Base-by-base conservation (phyloP, 2,329 filamentous ascomycete genomes). In the Plenodomus tracheiphilus region DNA sequence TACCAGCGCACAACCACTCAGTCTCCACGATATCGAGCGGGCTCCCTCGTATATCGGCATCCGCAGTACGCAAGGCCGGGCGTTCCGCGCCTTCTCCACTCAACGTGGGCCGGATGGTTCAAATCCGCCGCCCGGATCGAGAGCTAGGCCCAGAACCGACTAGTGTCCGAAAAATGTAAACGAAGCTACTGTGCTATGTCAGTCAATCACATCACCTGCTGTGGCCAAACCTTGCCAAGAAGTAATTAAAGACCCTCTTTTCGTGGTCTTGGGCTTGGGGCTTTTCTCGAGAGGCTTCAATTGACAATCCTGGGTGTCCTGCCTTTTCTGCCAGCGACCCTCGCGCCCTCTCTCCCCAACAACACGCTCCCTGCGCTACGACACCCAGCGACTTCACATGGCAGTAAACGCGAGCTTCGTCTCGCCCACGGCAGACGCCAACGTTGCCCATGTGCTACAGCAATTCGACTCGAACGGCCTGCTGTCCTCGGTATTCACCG, bases 371-470 rank as follows among this genome's bases (percentile, higher is more conserved):
- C 41, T 34, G 43, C 46, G 51, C 51, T 20, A 42, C 51, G 50
- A 46, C 19, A 45, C 25, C 21, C 34, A 16, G 20, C 20, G 18
- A 25, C n/a, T 35, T 43, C 59, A 38, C 22, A 72, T 72, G 69
- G 64, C 63, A 35, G 64, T 65, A 59, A 73, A 74, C 54, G 64
- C 60, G 59, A 73, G 65, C 56, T 72, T 72, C 49, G 68, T 69
- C 36, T 73, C 70, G 66, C 71, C 71, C 38, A 68, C 69, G 47
- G 70, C 71, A 16, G 71, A 74, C 45, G 71, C 71, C 20, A 67
- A 70, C 43, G 60, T 66, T 44, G 63, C 65, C 22, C 68, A 70
- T 20, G 49, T 61, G 38, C 58, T 70, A 2, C 50, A 60, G 22
- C 62, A 69, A 41, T 60, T 70, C 56, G 61, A 69, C 43, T 45